Conservation (phyloP, 805 yeast species). For the Metschnikowia shivogae region DNA sequence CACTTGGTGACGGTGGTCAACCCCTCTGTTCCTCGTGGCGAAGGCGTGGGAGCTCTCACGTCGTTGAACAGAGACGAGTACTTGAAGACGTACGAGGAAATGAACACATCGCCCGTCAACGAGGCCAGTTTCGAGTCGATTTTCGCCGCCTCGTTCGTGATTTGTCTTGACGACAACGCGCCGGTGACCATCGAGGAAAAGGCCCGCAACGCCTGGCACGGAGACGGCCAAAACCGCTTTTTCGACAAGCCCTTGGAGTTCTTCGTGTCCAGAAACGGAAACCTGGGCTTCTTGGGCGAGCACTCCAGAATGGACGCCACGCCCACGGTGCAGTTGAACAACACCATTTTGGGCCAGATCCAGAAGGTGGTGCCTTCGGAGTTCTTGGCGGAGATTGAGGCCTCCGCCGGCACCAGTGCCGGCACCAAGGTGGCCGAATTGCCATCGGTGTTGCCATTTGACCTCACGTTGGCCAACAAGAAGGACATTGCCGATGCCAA, state of each 20-base stretch:
- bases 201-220: constrained; percentile 87
- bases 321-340: constrained; percentile 85
- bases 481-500: constrained; percentile 53
- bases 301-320: constrained; percentile 99
- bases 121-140: constrained; percentile 59
- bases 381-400: constrained; percentile 26
- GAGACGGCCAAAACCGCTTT: constrained; percentile 87
- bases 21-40: constrained; percentile 34
- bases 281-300: constrained; percentile 92
- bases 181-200: constrained; percentile 82
- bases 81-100: constrained; percentile 54
- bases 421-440: constrained; percentile 15
- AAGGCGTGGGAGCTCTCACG: constrained; percentile 75
- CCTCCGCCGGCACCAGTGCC: constrained; percentile 9
- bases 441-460: constrained; percentile 46
- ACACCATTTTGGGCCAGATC: constrained; percentile 60
- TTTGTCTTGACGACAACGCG: constrained; percentile 68
- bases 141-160: constrained; percentile 71
- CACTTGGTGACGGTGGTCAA: constrained; percentile 44
- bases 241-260: constrained; percentile 90
- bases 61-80: constrained; percentile 83
- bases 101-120: constrained; percentile 60
- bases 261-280: constrained; percentile 74
- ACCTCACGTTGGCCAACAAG: constrained; percentile 49
- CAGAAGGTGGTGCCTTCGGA: constrained; percentile 40